Evolutionary conservation across 306 rosid genomes (phyloP).

Genomic region (Urtica urens): DNA sequence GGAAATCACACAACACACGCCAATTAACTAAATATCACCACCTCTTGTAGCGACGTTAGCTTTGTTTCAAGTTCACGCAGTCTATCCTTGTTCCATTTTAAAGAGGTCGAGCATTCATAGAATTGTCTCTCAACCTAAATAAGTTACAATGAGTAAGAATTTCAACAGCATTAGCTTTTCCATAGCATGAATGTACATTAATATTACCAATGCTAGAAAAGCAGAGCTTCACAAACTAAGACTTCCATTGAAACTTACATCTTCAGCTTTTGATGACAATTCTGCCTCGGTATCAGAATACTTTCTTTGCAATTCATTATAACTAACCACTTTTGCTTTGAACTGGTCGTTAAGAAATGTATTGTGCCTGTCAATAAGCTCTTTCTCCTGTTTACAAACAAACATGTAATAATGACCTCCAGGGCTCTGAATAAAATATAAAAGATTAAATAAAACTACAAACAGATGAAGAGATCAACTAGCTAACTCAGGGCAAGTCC

Average conservation of each 20-base stretch:
- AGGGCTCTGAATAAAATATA: background rate
- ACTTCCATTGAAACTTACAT: conserved; percentile 53
- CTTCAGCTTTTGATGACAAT: conserved; percentile 49
- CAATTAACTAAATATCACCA: conserved; percentile 16
- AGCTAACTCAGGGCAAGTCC: background rate
- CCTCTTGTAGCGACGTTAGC: conserved; percentile 66
- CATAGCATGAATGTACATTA: background rate
- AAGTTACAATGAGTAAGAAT: conserved; percentile 6
- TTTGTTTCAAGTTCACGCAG: conserved; percentile 57
- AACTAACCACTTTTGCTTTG: conserved; percentile 53
- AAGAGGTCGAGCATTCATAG: conserved; percentile 59
- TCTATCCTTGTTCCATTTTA: conserved; percentile 79
- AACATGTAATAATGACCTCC: background rate
- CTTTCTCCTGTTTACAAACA: conserved; percentile 68
- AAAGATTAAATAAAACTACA: background rate
- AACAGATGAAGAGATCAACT: background rate
- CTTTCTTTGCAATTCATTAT: conserved; percentile 46
- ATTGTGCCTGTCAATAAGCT: conserved; percentile 75
- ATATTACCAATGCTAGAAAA: background rate
- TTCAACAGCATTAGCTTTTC: background rate
- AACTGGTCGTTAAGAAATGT: conserved; percentile 78
- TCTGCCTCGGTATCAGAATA: conserved; percentile 66
- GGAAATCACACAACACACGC: background rate
- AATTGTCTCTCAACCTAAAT: conserved; percentile 61
- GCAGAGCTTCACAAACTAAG: conserved; percentile 5